Conservation (phyloP, 164 flowering plant species). For the Cinnamomum chago region DNA sequence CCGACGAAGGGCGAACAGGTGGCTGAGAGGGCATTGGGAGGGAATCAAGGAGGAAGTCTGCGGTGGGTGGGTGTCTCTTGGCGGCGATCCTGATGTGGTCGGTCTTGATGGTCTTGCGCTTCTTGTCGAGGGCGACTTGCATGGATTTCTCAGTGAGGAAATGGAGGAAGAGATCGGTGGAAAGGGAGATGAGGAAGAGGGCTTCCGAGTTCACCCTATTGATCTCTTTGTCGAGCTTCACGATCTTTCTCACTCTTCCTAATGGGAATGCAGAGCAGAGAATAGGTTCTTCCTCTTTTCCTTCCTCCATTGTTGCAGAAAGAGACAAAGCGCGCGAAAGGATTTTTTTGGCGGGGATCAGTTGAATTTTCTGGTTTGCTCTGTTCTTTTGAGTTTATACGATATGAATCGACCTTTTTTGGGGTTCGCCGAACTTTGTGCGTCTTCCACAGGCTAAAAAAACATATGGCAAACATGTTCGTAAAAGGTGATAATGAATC, state of each 20-base stretch:
- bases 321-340: background rate
- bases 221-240: constrained; percentile 75
- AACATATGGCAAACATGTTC: too few species aligned
- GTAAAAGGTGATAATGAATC: too few species aligned
- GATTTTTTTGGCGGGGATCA: background rate
- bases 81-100: constrained; percentile 62
- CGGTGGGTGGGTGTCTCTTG: constrained; percentile 64
- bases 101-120: constrained; percentile 59
- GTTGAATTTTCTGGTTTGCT: too few species aligned
- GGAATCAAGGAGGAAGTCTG: constrained; percentile 82
- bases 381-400: too few species aligned
- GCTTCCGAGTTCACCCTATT: constrained; percentile 76
- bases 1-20: constrained; percentile 20
- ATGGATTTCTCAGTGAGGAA: constrained; percentile 72
- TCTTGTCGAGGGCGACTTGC: constrained; percentile 51
- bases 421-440: too few species aligned
- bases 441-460: too few species aligned
- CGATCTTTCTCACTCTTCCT: constrained; percentile 63
- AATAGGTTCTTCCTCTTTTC: constrained; percentile 10
- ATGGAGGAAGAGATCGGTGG: constrained; percentile 67
- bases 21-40: constrained; percentile 48
- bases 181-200: constrained; percentile 47
- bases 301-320: constrained; percentile 25
- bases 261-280: constrained; percentile 42
- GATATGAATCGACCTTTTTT: too few species aligned